Base-by-base conservation (phyloP, 176 grass and related monocot species). In the Eragrostis curvula region DNA sequence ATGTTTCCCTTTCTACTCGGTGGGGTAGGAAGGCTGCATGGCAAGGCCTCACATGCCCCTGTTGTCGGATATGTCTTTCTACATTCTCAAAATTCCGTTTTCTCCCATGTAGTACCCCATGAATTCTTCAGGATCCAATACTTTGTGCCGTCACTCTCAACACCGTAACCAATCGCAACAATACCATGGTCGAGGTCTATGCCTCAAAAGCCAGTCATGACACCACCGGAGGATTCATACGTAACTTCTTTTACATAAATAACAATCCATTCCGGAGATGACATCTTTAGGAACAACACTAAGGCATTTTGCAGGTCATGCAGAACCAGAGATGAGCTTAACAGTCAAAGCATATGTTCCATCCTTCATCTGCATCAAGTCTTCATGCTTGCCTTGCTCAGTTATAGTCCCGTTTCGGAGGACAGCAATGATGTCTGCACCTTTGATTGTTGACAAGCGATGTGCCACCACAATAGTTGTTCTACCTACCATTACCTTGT, bases 401-500 rank as follows among this genome's bases (percentile, higher is more conserved):
- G 62, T 74, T 10, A 95, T 74, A 3, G 7, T 20, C 36, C 92
- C 92, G 23, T 85, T 88, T 49, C 88, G 85, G 14, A 95, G 46
- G 5, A 95, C 84, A 2, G 68, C 74, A 39, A 92, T 95, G 45
- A 85, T 78, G 4, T 95, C 89, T 3, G 89, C 84, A 0, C 87
- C 84, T 67, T 68, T 87, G 65, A 95, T 82, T 0, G 93, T 95
- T 0, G 89, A 89, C 39, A 95, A 51, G 3, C 85, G 87, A 66
- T 92, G 93, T 23, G 89, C 93, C 51, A 95, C 87, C 27, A 92
- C 81, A 46, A 89, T 48, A 0, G 87, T 90, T 4, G 89, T 92
- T 30, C 87, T 61, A 9, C 87, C 87, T 0, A 86, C 84, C 84
- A 88, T 85, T 55, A 87, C 93, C 36, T 70, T 21, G 44, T 95